These are phyloP conservation scores for Ganoderma multipileum DNA, from an alignment of 1,284 basidiomycete species.

Conservation along the genomic window DNA sequence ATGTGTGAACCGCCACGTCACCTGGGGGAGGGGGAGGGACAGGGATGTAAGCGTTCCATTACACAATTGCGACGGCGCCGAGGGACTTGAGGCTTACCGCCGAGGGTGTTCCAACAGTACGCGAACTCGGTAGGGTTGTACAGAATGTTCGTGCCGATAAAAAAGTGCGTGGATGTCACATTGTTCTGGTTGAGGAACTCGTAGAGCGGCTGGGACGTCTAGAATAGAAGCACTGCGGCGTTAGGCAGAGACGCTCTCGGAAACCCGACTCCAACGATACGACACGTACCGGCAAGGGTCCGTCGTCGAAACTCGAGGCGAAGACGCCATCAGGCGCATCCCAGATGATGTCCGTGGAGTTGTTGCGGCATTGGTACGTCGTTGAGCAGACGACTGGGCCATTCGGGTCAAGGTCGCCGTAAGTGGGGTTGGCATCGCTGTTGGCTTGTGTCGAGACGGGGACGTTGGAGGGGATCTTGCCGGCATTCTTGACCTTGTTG, in stretches of 20 bases:
- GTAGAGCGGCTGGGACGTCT: constrained; percentile 51
- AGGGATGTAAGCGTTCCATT: background rate
- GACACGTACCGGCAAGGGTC: constrained; percentile 64
- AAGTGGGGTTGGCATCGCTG: constrained; percentile 57
- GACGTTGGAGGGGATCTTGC: constrained; percentile 72
- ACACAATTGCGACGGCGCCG: background rate
- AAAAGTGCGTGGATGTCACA: constrained; percentile 77
- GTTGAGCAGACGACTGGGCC: constrained; percentile 67
- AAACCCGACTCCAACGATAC: constrained; percentile 1
- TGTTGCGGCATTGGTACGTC: constrained; percentile 64
- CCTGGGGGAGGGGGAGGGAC: constrained; percentile 33
- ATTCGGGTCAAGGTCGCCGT: constrained; percentile 61
- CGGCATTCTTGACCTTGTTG: constrained; percentile 65
- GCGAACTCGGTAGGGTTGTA: constrained; percentile 60
- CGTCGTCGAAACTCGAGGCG: constrained; percentile 80
- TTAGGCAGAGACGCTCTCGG: constrained; percentile 7
- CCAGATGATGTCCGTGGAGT: constrained; percentile 64
- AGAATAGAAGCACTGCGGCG: constrained; percentile 1
- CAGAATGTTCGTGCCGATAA: constrained; percentile 81
- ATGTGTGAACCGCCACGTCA: constrained; percentile 86
- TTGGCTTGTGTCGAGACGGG: constrained; percentile 51
- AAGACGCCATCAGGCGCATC: constrained; percentile 69
- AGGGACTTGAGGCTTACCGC: constrained; percentile 29
- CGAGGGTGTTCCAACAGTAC: constrained; percentile 54
- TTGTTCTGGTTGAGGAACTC: constrained; percentile 67